Conservation (phyloP, 2,329 filamentous ascomycete species). For the Elsinoe perseae region DNA sequence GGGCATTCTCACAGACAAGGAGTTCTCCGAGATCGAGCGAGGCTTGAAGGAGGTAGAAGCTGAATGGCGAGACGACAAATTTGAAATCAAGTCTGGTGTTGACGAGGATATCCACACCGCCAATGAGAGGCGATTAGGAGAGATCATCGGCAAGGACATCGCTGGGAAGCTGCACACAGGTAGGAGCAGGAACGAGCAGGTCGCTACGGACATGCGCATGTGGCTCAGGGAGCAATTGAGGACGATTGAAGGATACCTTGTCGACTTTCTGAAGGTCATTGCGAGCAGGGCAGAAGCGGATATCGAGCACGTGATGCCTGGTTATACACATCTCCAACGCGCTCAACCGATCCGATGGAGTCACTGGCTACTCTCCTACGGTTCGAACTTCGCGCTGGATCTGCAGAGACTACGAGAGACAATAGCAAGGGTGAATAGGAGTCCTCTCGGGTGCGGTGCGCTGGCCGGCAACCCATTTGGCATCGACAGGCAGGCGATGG, state of each 20-base stretch:
- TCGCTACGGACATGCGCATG: constrained; percentile 82
- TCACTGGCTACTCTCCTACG: constrained; percentile 74
- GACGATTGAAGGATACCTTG: constrained; percentile 60
- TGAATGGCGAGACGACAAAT: constrained; percentile 41
- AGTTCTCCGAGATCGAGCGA: constrained; percentile 66
- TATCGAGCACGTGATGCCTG: constrained; percentile 73
- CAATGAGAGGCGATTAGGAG: constrained; percentile 52
- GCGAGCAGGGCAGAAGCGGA: constrained; percentile 63
- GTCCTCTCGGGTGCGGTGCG: constrained; percentile 66
- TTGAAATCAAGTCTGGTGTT: constrained; percentile 40
- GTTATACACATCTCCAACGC: constrained; percentile 81
- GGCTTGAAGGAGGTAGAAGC: constrained; percentile 55
- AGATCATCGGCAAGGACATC: constrained; percentile 78
- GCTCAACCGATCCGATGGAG: constrained; percentile 74
- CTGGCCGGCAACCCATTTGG: constrained; percentile 75
- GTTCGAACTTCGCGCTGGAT: constrained; percentile 62
- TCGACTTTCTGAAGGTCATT: constrained; percentile 61
- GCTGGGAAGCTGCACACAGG: constrained; percentile 85
- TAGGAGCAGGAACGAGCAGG: constrained; percentile 82
- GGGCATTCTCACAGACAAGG: constrained; percentile 63
- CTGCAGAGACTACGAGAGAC: constrained; percentile 69
- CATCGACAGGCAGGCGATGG: constrained; percentile 72
- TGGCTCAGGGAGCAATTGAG: constrained; percentile 73
- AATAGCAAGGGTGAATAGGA: constrained; percentile 63
- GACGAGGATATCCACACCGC: constrained; percentile 51